Evolutionary conservation across 495 filamentous ascomycete species (phyloP).

Genomic region (Penicillium macrosclerotiorum): DNA sequence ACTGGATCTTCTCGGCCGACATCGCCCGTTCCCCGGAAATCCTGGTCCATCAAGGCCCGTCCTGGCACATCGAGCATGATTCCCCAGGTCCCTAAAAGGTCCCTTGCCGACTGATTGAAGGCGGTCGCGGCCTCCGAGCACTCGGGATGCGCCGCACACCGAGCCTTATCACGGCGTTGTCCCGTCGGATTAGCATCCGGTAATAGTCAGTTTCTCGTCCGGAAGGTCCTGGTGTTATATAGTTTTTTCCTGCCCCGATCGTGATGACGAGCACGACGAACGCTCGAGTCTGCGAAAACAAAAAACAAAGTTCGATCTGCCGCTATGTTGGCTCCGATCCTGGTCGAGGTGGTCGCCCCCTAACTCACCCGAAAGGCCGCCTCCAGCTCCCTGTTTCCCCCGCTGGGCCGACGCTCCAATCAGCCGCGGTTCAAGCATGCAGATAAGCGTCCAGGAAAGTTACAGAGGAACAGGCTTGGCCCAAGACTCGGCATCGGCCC

Average conservation of each 20-base stretch:
- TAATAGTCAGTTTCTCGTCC: slow-evolving; percentile 8
- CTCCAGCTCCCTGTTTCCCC: slow-evolving; percentile 2
- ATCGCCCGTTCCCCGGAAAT: slow-evolving; percentile 12
- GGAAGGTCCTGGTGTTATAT: slow-evolving; percentile 1
- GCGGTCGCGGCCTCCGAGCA: not conserved
- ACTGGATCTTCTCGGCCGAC: slow-evolving; percentile 43
- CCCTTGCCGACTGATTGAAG: not conserved
- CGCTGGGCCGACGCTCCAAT: slow-evolving; percentile 10
- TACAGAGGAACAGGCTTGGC: not conserved
- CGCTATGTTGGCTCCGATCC: not conserved
- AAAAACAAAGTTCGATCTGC: not conserved
- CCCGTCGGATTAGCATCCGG: not conserved
- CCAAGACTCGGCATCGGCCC: slow-evolving; percentile 3
- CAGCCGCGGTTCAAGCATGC: slow-evolving; percentile 11
- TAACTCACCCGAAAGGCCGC: slow-evolving; percentile 19
- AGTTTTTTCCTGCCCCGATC: not conserved
- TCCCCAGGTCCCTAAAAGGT: not conserved
- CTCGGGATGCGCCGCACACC: slow-evolving; percentile 28
- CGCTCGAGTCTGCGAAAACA: slow-evolving; percentile 5
- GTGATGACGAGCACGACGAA: slow-evolving; percentile 9
- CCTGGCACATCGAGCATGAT: too few relatives aligned
- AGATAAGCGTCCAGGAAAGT: not conserved
- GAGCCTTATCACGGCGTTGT: slow-evolving; percentile 15
- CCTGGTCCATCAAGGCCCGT: too few relatives aligned
- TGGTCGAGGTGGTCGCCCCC: slow-evolving; percentile 1